Evolutionary conservation across 2,329 filamentous ascomycete species (phyloP).

Genomic region (Cercospora sojina): DNA sequence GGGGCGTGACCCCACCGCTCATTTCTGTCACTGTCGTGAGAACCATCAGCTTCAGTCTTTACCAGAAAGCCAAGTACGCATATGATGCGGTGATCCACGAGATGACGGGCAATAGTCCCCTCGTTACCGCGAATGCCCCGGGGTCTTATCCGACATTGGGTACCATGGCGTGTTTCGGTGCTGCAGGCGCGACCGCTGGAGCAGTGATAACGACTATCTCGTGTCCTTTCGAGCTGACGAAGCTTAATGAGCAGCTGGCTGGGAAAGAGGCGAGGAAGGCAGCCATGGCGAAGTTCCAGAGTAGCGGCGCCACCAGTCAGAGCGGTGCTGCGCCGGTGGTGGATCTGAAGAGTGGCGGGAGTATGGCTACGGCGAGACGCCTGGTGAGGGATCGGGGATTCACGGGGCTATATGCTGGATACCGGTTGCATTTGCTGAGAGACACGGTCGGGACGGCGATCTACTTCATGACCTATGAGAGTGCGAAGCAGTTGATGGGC

Average conservation of each 20-base stretch:
- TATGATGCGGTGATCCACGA: constrained; percentile 69
- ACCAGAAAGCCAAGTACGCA: constrained; percentile 72
- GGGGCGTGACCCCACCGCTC: constrained; percentile 72
- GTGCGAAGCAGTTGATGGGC: constrained; percentile 76
- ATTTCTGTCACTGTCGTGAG: constrained; percentile 74
- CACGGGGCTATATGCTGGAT: constrained; percentile 75
- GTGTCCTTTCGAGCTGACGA: constrained; percentile 87
- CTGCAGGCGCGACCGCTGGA: constrained; percentile 75
- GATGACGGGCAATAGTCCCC: constrained; percentile 66
- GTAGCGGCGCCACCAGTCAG: neutral
- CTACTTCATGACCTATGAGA: constrained; percentile 89
- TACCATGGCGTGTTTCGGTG: constrained; percentile 73
- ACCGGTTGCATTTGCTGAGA: constrained; percentile 77
- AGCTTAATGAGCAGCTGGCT: constrained; percentile 81
- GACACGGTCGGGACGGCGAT: constrained; percentile 81
- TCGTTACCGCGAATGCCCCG: constrained; percentile 67
- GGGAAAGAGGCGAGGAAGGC: constrained; percentile 63
- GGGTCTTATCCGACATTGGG: constrained; percentile 71
- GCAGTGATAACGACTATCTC: constrained; percentile 77
- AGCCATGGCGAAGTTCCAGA: constrained; percentile 3
- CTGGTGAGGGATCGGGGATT: constrained; percentile 73
- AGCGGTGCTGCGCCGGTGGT: constrained; percentile 3
- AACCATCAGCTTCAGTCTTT: constrained; percentile 76
- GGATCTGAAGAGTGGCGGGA: constrained; percentile 30
- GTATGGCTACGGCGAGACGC: constrained; percentile 64